Base-by-base conservation (phyloP, 345 rosid species). In the Salix dunnii region DNA sequence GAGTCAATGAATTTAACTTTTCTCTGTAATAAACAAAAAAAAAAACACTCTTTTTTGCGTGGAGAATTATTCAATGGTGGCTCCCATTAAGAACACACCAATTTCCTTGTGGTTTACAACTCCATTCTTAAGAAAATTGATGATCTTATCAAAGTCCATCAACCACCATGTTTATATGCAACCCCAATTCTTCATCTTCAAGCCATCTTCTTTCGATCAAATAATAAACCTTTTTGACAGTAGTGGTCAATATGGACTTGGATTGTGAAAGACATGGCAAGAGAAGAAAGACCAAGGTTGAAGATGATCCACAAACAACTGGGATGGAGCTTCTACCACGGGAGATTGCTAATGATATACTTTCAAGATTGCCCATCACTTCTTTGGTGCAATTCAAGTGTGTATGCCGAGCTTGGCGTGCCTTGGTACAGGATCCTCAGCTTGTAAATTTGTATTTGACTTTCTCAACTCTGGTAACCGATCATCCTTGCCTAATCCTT, bases 311-410 rank as follows among this genome's bases (percentile, higher is more conserved):
- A 63, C 25, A 79, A 40, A 8, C 58, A 25, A 78, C 78, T 2
- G 80, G 79, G 49, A 67, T 91, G 78, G 92, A 91, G 35, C 55
- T 60, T 63, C 90, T 91, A 28, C 97, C 97, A 1, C 71, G 71
- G 13, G 97, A 93, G 66, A 85, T 93, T 61, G 28, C 84, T 14
- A 23, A 85, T 11, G 93, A 90, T 69, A 91, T 93, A 72, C 85
- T 93, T 5, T 89, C 88, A 23, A 88, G 91, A 72, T 83, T 93
- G 17, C 90, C 97, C 65, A 79, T 78, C 51, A 75, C 79, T 51
- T 85, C 87, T 25, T 16, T 87, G 25, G 67, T 83, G 11, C 82
- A 74, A 70, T 85, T 78, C 85, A 78, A 84, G 67, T 75, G 75
- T 38, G 91, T 84, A 3, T 85, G 86, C 72, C 65, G 76, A 71